Percentiles rank a stretch among this genome's conserved stretches.
phyloP scores from a whole-genome alignment of 2,329 filamentous ascomycete genomes.

The Grosmannia huntii region DNA sequence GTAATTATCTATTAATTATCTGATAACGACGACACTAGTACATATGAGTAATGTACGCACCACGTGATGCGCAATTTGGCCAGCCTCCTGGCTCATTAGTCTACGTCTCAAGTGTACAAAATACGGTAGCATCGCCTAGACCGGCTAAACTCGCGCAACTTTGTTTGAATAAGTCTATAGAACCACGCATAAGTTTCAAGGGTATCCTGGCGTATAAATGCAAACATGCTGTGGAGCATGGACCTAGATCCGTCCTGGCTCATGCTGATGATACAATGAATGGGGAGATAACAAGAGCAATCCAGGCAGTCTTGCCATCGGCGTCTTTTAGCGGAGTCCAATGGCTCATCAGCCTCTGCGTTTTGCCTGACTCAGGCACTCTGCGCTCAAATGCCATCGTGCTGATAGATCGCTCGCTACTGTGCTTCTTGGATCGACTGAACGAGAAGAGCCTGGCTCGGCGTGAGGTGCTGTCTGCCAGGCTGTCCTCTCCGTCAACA shows the following conservation, averaged over 20 bases:
- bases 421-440: background rate
- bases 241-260: background rate
- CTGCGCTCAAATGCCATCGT: background rate
- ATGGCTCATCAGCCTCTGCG: slow-evolving; percentile 16
- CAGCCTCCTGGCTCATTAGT: too few species aligned
- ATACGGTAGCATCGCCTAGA: too few species aligned
- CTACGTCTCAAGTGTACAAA: too few species aligned
- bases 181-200: background rate
- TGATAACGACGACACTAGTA: background rate
- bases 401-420: background rate
- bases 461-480: background rate
- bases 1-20: background rate
- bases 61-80: too few species aligned
- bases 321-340: slow-evolving; percentile 24
- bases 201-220: background rate
- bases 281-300: slow-evolving; percentile 20
- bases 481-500: background rate
- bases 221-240: background rate
- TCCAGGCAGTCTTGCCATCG: slow-evolving; percentile 19
- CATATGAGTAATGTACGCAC: too few species aligned
- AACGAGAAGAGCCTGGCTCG: slow-evolving; percentile 6
- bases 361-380: background rate
- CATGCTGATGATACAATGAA: background rate
- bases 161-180: too few species aligned
- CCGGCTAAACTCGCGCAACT: too few species aligned